Conservation (phyloP, 306 rosid genomes). For the Begonia loranthoides region DNA sequence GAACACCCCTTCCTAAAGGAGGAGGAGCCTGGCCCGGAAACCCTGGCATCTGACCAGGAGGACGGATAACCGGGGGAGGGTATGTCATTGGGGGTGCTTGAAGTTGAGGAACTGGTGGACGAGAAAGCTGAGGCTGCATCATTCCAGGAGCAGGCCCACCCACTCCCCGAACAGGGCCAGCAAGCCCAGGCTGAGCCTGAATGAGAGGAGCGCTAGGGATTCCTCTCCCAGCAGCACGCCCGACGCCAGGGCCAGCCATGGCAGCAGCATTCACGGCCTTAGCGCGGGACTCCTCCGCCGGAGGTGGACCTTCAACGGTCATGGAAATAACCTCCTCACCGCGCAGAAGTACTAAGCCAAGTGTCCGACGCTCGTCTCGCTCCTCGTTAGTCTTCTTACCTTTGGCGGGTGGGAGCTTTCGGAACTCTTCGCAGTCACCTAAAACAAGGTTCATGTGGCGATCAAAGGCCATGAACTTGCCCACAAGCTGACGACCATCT, state of each 20-base stretch:
- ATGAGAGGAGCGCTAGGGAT: constrained; percentile 59
- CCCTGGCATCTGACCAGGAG: constrained; percentile 57
- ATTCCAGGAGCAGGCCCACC: constrained; percentile 96
- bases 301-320: constrained; percentile 98
- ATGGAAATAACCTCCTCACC: constrained; percentile 98
- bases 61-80: constrained; percentile 69
- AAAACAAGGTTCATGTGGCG: constrained; percentile 98
- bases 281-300: constrained; percentile 85
- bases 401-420: constrained; percentile 82
- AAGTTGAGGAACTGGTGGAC: constrained; percentile 49
- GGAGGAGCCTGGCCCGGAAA: constrained; percentile 63
- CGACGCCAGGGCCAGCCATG: constrained; percentile 76
- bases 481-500: constrained; percentile 93
- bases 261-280: constrained; percentile 76
- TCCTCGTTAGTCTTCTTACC: constrained; percentile 62
- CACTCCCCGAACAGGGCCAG: constrained; percentile 92
- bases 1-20: constrained; percentile 48
- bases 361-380: constrained; percentile 93
- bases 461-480: constrained; percentile 98
- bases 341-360: constrained; percentile 92
- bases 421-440: constrained; percentile 98
- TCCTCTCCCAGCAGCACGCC: constrained; percentile 81
- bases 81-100: constrained; percentile 61
- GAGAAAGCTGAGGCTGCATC: constrained; percentile 98
- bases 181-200: constrained; percentile 89